Evolutionary conservation across 179 eudicot genomes (phyloP), one percentile per base, ranked within the genome.

Genomic region (Nepenthes alata): DNA sequence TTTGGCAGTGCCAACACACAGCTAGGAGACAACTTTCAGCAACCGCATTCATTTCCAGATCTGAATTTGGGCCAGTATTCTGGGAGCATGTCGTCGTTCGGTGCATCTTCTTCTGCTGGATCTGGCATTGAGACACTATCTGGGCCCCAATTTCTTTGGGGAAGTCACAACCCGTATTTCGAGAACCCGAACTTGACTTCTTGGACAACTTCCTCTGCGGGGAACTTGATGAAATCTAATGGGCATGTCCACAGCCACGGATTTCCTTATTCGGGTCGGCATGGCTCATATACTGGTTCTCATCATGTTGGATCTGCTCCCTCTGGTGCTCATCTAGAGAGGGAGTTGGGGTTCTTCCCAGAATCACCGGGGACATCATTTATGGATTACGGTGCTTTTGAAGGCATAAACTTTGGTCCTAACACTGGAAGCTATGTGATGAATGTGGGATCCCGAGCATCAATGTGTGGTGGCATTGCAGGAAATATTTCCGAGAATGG

Each of bases 221-320:
- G 68, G 6, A 80, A 70, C 49, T 74, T 83, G 12, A 55, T 83
- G 49, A 14, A 74, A 60, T 77, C 88, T 38, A 78, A 71, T 61
- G 88, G 78, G 25, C 80, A 70, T 63, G 45, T 4, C 45, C 45
- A 10, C 3, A 63, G 69, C 54, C 85, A 72, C 41, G 85, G 88
- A 14, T 77, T 84, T 66, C 74, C 88, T 4, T 78, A 58, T 61
- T 53, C 78, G 35, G 64, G 60, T 62, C 84, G 74, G 35, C 81
- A 60, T 67, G 79, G 76, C 57, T 77, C 85, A 55, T 72, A 62
- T 47, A 47, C 75, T 6, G 77, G 65, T 71, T 70, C 81, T 39
- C 86, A 78, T 58, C 87, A 85, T 68, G 85, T 83, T 67, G 97
- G 97, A 50, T 89, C 97, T 65, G 95, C 95, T 62, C 97, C 95